These are phyloP conservation scores for Drechslerella dactyloides DNA, from an alignment of 2,329 filamentous ascomycete species.

Conservation along the genomic window DNA sequence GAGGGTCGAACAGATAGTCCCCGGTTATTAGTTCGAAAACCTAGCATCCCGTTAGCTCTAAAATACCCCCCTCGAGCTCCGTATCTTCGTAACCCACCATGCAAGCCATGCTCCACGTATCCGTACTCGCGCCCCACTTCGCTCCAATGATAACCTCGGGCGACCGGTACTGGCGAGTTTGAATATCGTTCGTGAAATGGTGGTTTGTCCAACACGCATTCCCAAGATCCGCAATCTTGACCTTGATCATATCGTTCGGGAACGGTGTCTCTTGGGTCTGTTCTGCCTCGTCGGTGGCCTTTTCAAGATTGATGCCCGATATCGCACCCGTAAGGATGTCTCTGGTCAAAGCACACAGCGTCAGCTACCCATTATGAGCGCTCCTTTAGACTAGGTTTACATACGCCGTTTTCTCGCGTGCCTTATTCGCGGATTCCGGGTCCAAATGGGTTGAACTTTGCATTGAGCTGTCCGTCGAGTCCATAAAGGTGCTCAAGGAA, in stretches of 20 bases:
- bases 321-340: conserved; percentile 91
- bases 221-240: conserved; percentile 97
- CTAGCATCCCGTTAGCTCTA: conserved; percentile 61
- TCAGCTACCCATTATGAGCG: conserved; percentile 46
- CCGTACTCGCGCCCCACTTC: conserved; percentile 99
- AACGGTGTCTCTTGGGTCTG: conserved; percentile 57
- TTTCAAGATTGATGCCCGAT: conserved; percentile 91
- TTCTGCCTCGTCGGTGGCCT: conserved; percentile 69
- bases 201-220: conserved; percentile 99
- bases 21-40: conserved; percentile 97
- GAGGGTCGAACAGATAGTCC: conserved; percentile 97
- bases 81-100: conserved; percentile 73
- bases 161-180: conserved; percentile 94
- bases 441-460: conserved; percentile 58
- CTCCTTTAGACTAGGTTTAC: conserved; percentile 57
- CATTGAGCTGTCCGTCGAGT: conserved; percentile 52
- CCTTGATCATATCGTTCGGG: conserved; percentile 79
- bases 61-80: background rate
- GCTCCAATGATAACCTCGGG: conserved; percentile 95
- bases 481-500: conserved; percentile 53
- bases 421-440: conserved; percentile 70
- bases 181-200: conserved; percentile 99
- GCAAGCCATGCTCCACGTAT: conserved; percentile 99
- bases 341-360: conserved; percentile 60
- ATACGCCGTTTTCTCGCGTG: conserved; percentile 92